These are phyloP conservation scores for Rhodotorula glutinis DNA, from an alignment of 1,284 basidiomycete species.

Conservation along the genomic window DNA sequence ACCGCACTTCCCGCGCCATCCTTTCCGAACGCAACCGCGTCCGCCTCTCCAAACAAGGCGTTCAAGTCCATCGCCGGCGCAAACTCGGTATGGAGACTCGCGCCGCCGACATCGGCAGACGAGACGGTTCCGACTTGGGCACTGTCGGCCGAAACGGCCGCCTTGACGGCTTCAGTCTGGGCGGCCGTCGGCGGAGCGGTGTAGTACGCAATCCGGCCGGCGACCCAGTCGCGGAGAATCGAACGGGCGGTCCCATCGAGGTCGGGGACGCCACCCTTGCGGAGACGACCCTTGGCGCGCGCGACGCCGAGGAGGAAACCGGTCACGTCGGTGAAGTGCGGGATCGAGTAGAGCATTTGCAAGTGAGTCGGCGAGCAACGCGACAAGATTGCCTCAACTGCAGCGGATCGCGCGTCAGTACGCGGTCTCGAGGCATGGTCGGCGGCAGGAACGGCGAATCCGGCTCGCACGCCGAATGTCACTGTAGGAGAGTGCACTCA, in stretches of 20 bases:
- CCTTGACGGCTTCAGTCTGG: slow-evolving; percentile 58
- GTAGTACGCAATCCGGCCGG: slow-evolving; percentile 89
- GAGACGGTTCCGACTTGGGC: slow-evolving; percentile 58
- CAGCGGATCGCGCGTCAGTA: not conserved
- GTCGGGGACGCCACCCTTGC: slow-evolving; percentile 91
- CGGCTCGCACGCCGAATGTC: not conserved
- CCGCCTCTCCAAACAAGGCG: slow-evolving; percentile 69
- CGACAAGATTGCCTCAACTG: slow-evolving; percentile 78
- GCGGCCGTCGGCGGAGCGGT: slow-evolving; percentile 74
- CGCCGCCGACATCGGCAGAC: slow-evolving; percentile 70
- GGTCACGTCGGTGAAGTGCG: slow-evolving; percentile 66
- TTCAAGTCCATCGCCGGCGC: slow-evolving; percentile 70
- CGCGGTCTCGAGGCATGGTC: no score
- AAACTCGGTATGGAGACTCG: slow-evolving; percentile 64
- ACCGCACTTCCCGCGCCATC: slow-evolving; percentile 52
- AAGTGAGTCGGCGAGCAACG: slow-evolving; percentile 68
- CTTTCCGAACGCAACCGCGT: slow-evolving; percentile 64
- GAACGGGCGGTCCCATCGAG: slow-evolving; percentile 75
- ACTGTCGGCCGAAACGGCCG: slow-evolving; percentile 48
- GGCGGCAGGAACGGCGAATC: no score
- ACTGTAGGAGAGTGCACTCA: slow-evolving; percentile 50
- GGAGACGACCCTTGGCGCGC: slow-evolving; percentile 74
- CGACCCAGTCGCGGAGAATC: slow-evolving; percentile 92
- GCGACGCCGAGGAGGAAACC: slow-evolving; percentile 92
- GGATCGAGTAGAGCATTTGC: slow-evolving; percentile 77